Conservation (phyloP, 345 rosid species). For the Kandelia obovata region DNA sequence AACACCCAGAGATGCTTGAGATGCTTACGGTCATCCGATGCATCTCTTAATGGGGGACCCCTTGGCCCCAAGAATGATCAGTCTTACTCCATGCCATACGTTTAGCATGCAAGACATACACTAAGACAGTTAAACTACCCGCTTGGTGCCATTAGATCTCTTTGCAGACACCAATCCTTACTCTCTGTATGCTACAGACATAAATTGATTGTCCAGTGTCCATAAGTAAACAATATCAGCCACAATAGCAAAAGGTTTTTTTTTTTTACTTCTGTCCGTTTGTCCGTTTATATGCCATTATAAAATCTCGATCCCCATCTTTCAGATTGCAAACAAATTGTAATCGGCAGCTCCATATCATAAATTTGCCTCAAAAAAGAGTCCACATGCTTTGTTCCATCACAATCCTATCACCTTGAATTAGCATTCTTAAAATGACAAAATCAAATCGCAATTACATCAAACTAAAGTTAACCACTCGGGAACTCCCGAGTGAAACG, state of each 20-base stretch:
- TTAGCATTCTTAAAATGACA: background rate
- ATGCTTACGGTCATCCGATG: background rate
- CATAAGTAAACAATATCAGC: conserved; percentile 20
- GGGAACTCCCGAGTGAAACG: too few species aligned
- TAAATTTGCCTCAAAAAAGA: background rate
- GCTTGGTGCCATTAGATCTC: conserved; percentile 43
- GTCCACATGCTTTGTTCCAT: conserved; percentile 10
- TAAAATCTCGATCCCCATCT: conserved; percentile 6
- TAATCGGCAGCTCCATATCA: background rate
- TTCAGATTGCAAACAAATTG: background rate
- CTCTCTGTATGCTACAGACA: conserved; percentile 23
- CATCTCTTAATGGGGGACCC: background rate
- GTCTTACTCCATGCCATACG: conserved; percentile 29
- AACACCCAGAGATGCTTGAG: conserved; percentile 16
- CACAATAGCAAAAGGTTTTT: conserved; percentile 8
- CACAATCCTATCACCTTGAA: background rate
- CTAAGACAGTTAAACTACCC: conserved; percentile 15
- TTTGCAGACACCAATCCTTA: conserved; percentile 32
- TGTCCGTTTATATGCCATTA: conserved; percentile 13
- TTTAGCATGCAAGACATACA: conserved; percentile 17
- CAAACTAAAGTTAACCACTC: background rate
- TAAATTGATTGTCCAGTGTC: conserved; percentile 31
- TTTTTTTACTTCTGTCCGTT: conserved; percentile 13
- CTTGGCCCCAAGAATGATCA: conserved; percentile 1
- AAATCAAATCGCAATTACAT: background rate